Evolutionary conservation across 2,329 filamentous ascomycete genomes (phyloP).

Genomic region (Madurella fahalii): DNA sequence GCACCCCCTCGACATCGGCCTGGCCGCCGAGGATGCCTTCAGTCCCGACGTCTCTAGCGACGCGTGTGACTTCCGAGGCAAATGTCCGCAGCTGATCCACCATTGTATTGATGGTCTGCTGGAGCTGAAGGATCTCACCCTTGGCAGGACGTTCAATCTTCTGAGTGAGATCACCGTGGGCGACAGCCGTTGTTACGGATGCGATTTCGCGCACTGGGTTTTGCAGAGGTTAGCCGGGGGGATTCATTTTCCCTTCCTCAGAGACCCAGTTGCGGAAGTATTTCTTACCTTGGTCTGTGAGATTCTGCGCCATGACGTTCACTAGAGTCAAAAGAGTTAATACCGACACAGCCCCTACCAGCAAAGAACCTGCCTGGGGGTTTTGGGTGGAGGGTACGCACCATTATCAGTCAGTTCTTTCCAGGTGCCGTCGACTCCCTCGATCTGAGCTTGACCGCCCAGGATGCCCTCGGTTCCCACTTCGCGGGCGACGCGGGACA

Average conservation of each 20-base stretch:
- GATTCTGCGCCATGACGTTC: slow-evolving; percentile 79
- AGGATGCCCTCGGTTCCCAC: slow-evolving; percentile 94
- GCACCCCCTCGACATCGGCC: slow-evolving; percentile 76
- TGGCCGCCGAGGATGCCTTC: slow-evolving; percentile 80
- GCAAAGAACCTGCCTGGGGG: neutral
- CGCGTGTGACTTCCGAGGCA: slow-evolving; percentile 77
- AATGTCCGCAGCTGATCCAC: slow-evolving; percentile 81
- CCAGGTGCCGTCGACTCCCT: slow-evolving; percentile 94
- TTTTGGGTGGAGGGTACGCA: slow-evolving; percentile 40
- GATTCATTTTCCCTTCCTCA: neutral
- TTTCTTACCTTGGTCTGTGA: slow-evolving; percentile 64
- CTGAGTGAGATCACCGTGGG: slow-evolving; percentile 76
- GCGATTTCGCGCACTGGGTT: slow-evolving; percentile 71
- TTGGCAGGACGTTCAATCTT: slow-evolving; percentile 78
- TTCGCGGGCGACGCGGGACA: slow-evolving; percentile 89
- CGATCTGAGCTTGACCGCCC: slow-evolving; percentile 88
- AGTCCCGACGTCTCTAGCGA: slow-evolving; percentile 78
- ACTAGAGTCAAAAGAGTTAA: slow-evolving; percentile 45
- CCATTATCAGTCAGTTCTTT: slow-evolving; percentile 90
- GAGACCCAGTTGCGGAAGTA: too few relatives aligned
- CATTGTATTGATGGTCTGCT: slow-evolving; percentile 88
- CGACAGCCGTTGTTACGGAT: slow-evolving; percentile 77
- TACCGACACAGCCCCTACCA: neutral
- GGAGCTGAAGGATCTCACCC: slow-evolving; percentile 76
- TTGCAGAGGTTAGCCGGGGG: neutral